Base-by-base conservation (phyloP, 192 early-diverging fungal species). In the Martensiomyces pterosporus region DNA sequence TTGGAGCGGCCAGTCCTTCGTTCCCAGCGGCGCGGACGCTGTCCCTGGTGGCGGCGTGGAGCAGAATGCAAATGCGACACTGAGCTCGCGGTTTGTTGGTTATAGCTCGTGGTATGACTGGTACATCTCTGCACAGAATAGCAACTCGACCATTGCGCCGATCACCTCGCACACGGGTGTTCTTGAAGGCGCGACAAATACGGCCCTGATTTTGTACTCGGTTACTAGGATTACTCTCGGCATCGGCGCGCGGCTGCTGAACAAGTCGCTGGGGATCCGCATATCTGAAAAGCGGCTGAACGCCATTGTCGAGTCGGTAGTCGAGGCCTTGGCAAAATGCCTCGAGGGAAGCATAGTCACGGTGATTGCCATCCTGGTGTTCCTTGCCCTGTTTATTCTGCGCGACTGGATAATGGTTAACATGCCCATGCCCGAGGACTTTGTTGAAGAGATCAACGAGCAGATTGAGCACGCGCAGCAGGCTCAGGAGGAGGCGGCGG, bases 341-440 rank as follows among this genome's bases (percentile, higher is more conserved):
- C 74, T 94, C 45, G 91, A 98, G 51, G 94, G 94, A 1, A 85
- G 90, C 42, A 75, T 91, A 13, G 80, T 98, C 33, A 84, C 84
- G 0, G 63, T 85, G 21, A 53, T 86, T 21, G 81, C 88, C 4
- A 69, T 98, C 14, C 60, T 94, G 24, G 66, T 87, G 6, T 92
- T 88, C 47, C 75, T 94, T n/a, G 77, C 80, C 2, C 75, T 88
- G 17, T 86, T 93, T 49, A 78, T 89, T 27, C 71, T 98, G 49
- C 85, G 88, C 18, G 95, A 98, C 61, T 94, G 92, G 83, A 82
- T 95, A 23, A 65, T 85, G 12, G 55, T 60, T 19, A 75, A 75
- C 32, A 52, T 50, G 19, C 66, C 67, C 0, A 39, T 60, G 3
- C 50, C 35, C n/a, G 55, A 70, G 10, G 48, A 79, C 7, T 21